These are phyloP conservation scores for Pseudogymnoascus sp. DNA, from an alignment of 2,329 filamentous ascomycete genomes.

Conservation along the genomic window DNA sequence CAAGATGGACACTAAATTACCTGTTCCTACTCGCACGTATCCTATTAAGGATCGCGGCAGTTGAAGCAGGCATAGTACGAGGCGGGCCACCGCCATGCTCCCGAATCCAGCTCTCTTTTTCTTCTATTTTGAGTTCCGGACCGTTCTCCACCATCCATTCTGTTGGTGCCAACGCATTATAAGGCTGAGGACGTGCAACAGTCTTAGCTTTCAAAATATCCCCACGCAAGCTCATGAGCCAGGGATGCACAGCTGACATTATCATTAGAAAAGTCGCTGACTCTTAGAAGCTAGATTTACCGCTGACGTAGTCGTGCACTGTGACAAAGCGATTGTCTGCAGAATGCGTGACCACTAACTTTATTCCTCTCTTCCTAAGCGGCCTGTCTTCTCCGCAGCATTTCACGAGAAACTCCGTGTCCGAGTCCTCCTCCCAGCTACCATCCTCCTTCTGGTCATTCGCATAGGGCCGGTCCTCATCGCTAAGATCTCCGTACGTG, in stretches of 20 bases:
- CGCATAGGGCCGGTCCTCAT: conserved; percentile 18
- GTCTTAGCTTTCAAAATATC: conserved; percentile 19
- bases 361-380: not conserved
- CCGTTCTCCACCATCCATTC: not conserved
- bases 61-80: not conserved
- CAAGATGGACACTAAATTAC: not conserved
- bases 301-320: conserved; percentile 23
- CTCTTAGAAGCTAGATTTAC: conserved; percentile 12
- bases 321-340: conserved; percentile 21
- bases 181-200: not conserved
- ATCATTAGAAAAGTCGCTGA: not conserved
- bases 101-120: not conserved
- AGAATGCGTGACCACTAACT: conserved; percentile 20
- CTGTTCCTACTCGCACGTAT: not conserved
- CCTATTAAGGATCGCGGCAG: no score
- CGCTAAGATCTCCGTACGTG: conserved; percentile 18
- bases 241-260: conserved; percentile 22
- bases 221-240: conserved; percentile 20
- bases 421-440: conserved; percentile 21
- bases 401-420: conserved; percentile 20
- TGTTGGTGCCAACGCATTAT: not conserved
- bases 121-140: not conserved
- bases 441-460: conserved; percentile 19
- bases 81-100: no score
- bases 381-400: conserved; percentile 10